A percentile compares a stretch with the other conserved stretches of the same genome.
phyloP scores from a whole-genome alignment of 257 asterid species.

The Nicotiana benthamiana region DNA sequence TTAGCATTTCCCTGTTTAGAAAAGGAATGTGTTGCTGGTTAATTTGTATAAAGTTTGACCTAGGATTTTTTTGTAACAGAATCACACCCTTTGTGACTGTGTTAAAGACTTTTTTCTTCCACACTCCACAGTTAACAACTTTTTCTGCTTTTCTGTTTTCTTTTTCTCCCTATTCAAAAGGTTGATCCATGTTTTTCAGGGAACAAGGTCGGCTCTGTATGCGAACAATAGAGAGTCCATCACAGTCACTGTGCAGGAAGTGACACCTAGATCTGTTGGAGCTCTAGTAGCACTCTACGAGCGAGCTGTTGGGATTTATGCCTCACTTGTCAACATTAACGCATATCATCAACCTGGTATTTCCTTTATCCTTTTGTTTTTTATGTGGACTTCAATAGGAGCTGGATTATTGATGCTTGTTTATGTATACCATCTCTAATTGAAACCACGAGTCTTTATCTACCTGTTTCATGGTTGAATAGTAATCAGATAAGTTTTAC shows the following conservation, averaged over 20 bases:
- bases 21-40: neutral
- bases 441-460: neutral
- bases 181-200: conserved; percentile 34
- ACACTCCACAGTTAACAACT: neutral
- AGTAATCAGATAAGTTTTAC: neutral
- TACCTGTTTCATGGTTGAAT: neutral
- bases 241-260: conserved; percentile 95
- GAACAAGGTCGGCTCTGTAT: conserved; percentile 94
- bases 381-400: neutral
- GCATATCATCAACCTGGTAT: conserved; percentile 99
- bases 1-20: neutral
- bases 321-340: conserved; percentile 84
- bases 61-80: neutral
- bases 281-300: conserved; percentile 93
- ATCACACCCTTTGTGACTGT: neutral
- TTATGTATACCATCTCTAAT: neutral
- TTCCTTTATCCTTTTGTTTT: neutral
- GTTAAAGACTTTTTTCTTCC: neutral
- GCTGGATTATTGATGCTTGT: neutral
- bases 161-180: neutral
- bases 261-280: conserved; percentile 94
- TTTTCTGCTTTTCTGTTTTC: neutral
- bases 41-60: conserved; percentile 1
- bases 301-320: conserved; percentile 96
- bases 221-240: conserved; percentile 83